phyloP scores from a whole-genome alignment of 2,329 filamentous ascomycete species.

The Lasiodiplodia theobromae region DNA sequence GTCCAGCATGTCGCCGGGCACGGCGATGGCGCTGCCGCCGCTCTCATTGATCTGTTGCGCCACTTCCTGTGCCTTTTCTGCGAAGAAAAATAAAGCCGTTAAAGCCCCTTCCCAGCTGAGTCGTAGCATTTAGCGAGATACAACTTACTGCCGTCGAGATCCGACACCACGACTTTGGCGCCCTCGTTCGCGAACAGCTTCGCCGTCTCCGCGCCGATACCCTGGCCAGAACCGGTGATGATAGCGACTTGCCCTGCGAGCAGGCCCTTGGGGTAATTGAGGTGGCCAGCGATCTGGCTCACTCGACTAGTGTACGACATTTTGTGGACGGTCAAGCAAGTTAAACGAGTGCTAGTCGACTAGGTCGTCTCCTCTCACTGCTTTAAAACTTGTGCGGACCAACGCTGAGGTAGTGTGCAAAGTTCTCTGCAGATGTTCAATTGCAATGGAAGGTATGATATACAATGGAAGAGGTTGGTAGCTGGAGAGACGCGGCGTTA shows the following conservation, averaged over 20 bases:
- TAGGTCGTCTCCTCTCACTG: neutral
- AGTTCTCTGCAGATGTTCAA: neutral
- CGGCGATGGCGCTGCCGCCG: slow-evolving; percentile 73
- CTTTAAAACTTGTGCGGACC: neutral
- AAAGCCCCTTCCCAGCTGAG: neutral
- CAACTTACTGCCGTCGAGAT: slow-evolving; percentile 73
- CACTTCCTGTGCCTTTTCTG: slow-evolving; percentile 73
- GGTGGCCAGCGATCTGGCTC: slow-evolving; percentile 75
- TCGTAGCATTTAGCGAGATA: no score
- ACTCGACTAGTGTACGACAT: slow-evolving; percentile 58
- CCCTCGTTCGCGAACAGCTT: slow-evolving; percentile 86
- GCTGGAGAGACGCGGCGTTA: neutral
- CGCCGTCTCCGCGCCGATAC: slow-evolving; percentile 86
- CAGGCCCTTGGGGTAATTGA: slow-evolving; percentile 83
- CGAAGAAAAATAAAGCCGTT: neutral
- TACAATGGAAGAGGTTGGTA: neutral
- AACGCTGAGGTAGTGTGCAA: neutral
- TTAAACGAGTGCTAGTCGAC: neutral
- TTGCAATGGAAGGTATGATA: neutral
- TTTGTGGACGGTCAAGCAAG: neutral
- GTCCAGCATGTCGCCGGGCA: slow-evolving; percentile 79
- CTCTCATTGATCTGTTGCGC: slow-evolving; percentile 72
- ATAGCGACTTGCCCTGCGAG: slow-evolving; percentile 83
- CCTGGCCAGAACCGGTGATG: slow-evolving; percentile 85
- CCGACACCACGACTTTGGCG: slow-evolving; percentile 81